These are phyloP conservation scores for Suhomyces faveliae DNA, from an alignment of 805 yeast species.

Conservation along the genomic window DNA sequence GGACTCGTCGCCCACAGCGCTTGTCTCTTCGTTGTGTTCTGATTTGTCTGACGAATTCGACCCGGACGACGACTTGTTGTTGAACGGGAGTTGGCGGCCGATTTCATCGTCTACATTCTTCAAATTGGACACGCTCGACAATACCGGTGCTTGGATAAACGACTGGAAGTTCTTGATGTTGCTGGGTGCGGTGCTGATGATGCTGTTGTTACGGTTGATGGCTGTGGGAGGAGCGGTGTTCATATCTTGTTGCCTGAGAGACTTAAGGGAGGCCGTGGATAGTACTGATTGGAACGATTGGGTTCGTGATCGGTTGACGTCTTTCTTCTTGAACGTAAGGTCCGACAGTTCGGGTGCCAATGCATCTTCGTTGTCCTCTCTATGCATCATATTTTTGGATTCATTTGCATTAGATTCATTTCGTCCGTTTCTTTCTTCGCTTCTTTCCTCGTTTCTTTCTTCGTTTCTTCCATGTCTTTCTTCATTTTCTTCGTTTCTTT, in stretches of 20 bases:
- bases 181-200: conserved; percentile 8
- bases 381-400: background rate
- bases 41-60: conserved; percentile 3
- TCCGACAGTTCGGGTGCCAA: conserved; percentile 11
- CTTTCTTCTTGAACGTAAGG: conserved; percentile 39
- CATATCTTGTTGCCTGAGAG: conserved; percentile 31
- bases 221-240: conserved; percentile 10
- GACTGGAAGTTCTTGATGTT: conserved; percentile 39
- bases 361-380: conserved; percentile 3
- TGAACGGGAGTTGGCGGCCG: conserved; percentile 43
- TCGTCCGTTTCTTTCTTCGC: background rate
- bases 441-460: background rate
- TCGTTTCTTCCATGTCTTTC: background rate
- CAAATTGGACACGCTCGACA: conserved; percentile 35
- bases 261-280: conserved; percentile 43
- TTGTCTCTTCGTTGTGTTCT: conserved; percentile 4
- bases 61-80: conserved; percentile 11
- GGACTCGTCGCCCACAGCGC: conserved; percentile 12
- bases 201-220: conserved; percentile 10
- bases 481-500: background rate
- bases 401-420: background rate
- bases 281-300: conserved; percentile 46
- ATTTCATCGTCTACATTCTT: conserved; percentile 35
- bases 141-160: conserved; percentile 46
- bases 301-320: conserved; percentile 35